Base-by-base conservation (phyloP, 805 yeast species). In the Lachancea nothofagi region DNA sequence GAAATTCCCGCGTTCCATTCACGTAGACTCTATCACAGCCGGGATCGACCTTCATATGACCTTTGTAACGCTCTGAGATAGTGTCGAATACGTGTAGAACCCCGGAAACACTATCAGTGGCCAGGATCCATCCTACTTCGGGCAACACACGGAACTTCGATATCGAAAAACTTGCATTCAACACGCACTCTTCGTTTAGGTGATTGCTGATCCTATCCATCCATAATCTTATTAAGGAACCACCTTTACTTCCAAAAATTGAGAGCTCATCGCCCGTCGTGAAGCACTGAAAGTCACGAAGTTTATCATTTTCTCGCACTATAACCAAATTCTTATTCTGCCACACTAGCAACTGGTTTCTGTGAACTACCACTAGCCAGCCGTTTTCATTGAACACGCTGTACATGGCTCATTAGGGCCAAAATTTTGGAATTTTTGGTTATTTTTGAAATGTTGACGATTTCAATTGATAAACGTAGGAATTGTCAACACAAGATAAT, bases 41-140 rank as follows among this genome's bases (percentile, higher is more conserved):
- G 9, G 33, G 7, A 18, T 27, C 20, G 15, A 33, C 15, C 21
- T 23, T 24, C 15, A 39, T 23, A n/a, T 32, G 42, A 26, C 52
- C 52, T 33, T 34, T 37, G 38, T 47, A 46, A 34, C 43, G 44
- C 24, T 24, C 35, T 10, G 26, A 36, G 3, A 45, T 36, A 3
- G 48, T 40, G 25, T 44, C 44, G 36, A 48, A 48, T 12, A 44
- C 17, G 31, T 48, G 50, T 17, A 48, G 29, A 12, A 30, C 33
- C 14, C 39, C 45, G 19, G 44, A 22, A 22, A 28, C 27, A 10
- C 29, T 38, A 13, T 48, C 52, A 7, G 36, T 29, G 18, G 45
- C 26, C 7, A 47, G 36, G 7, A 45, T 25, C 9, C 41, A 18
- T 17, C 52, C 52, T 7, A 34, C 23, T 10, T 34, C 33, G 42